A percentile compares a stretch with the other conserved stretches of the same genome.
phyloP scores from a whole-genome alignment of 768 basidiomycete genomes.

The Russula compacta region DNA sequence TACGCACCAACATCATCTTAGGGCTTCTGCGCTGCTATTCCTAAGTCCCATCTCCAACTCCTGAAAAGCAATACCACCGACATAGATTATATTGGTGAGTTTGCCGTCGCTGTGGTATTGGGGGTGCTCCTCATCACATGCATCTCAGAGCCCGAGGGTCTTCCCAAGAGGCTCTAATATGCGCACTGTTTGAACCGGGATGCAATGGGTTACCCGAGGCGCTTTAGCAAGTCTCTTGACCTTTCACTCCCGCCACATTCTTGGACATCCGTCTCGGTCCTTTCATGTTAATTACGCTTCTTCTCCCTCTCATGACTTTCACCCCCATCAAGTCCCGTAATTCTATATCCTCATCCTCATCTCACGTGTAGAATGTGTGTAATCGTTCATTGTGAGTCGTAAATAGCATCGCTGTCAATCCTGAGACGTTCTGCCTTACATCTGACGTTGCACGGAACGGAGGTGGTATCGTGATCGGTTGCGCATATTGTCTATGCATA shows the following conservation, averaged over 20 bases:
- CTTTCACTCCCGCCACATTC: neutral
- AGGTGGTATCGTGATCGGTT: neutral
- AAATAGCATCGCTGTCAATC: neutral
- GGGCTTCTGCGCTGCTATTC: constrained; percentile 17
- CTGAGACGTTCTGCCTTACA: neutral
- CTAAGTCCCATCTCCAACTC: neutral
- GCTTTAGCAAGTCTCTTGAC: neutral
- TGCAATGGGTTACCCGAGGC: neutral
- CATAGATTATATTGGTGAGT: constrained; percentile 14
- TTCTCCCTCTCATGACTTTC: neutral
- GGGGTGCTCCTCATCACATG: neutral
- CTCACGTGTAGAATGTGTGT: neutral
- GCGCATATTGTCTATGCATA: too few relatives aligned
- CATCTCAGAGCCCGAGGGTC: constrained; percentile 9
- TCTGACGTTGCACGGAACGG: neutral
- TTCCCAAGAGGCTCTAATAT: constrained; percentile 6
- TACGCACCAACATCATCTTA: neutral
- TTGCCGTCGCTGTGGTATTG: neutral
- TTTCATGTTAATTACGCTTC: neutral
- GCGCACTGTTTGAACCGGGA: neutral
- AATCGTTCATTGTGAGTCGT: neutral
- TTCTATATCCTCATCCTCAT: neutral
- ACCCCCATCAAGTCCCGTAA: neutral
- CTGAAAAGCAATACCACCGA: constrained; percentile 3
- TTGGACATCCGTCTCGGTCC: neutral